Evolutionary conservation across 2,329 filamentous ascomycete genomes (phyloP).

Genomic region (Paecilomyces niveus): DNA sequence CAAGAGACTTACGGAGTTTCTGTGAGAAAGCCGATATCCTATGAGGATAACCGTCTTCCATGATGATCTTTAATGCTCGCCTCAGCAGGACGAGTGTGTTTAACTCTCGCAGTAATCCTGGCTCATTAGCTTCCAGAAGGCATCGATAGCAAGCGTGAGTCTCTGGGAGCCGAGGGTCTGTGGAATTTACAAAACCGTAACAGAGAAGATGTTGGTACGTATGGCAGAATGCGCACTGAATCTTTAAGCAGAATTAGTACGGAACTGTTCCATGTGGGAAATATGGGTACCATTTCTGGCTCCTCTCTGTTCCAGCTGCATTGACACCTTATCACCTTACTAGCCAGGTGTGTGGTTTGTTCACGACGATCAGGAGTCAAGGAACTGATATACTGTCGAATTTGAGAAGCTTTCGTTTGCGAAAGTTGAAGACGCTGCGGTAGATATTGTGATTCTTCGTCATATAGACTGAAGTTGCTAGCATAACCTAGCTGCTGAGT

Average conservation of each 20-base stretch:
- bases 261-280: background rate
- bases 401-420: constrained; percentile 9
- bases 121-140: constrained; percentile 26
- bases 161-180: constrained; percentile 34
- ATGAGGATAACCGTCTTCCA: constrained; percentile 21
- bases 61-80: constrained; percentile 20
- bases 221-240: constrained; percentile 38
- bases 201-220: constrained; percentile 41
- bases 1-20: constrained; percentile 21
- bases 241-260: constrained; percentile 19
- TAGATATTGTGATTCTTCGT: constrained; percentile 4
- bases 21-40: constrained; percentile 18
- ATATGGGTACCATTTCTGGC: constrained; percentile 32
- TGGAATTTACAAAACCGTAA: constrained; percentile 34
- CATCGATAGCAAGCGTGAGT: constrained; percentile 43
- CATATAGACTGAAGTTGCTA: constrained; percentile 1
- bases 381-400: constrained; percentile 8
- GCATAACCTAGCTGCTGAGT: constrained; percentile 16
- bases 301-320: constrained; percentile 35
- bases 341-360: background rate
- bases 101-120: constrained; percentile 18
- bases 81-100: constrained; percentile 20
- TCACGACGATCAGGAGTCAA: background rate
- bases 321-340: constrained; percentile 27
- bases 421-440: constrained; percentile 10